Evolutionary conservation across 2,329 filamentous ascomycete genomes (phyloP), one percentile per base, ranked within the genome.

Genomic region (Mariannaea elegans): DNA sequence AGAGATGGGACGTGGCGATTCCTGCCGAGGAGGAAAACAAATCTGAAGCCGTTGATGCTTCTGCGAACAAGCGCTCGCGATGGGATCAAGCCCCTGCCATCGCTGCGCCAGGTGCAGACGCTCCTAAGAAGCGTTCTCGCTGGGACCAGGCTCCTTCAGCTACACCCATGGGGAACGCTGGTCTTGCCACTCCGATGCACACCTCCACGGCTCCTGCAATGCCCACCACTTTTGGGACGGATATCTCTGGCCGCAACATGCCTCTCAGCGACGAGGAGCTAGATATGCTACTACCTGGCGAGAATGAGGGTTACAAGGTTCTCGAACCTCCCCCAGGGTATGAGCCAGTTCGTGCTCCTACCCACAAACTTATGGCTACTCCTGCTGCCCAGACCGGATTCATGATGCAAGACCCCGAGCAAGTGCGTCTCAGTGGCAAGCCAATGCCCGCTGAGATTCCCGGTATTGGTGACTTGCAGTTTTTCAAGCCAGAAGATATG

Each of bases 401-500:
- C 80, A 95, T 97, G 90, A 97, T 97, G 88, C 95, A 98, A 74
- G 93, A 99, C 67, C 92, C 93, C 8, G 93, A 96, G 67, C 93
- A 91, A 73, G 88, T 89, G 60, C 87, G 93, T 65, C 82, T 91
- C 48, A 87, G 94, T 72, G 93, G 93, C 67, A 97, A 96, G 78
- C 92, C 96, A 68, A 87, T 98, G 71, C 93, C 94, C 8, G 97
- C 93, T 4, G 94, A 98, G 73, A 97, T 99, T 34, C 94, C 95
- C 3, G 95, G 95, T 36, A 93, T 99, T 48, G 94, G 94, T 36
- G 95, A 99, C 75, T 80, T 99, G 50, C 94, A 97, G 68, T 99
- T 98, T 76, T 97, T 99, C 85, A 99, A 99, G 80, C 88, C 93
- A 2, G 95, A 99, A 76, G 95, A 99, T 77, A 97, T 98, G 93